A percentile compares a stretch with the other conserved stretches of the same genome.
phyloP scores from a whole-genome alignment of 2,329 filamentous ascomycete species.

The Pseudogymnoascus sp. region DNA sequence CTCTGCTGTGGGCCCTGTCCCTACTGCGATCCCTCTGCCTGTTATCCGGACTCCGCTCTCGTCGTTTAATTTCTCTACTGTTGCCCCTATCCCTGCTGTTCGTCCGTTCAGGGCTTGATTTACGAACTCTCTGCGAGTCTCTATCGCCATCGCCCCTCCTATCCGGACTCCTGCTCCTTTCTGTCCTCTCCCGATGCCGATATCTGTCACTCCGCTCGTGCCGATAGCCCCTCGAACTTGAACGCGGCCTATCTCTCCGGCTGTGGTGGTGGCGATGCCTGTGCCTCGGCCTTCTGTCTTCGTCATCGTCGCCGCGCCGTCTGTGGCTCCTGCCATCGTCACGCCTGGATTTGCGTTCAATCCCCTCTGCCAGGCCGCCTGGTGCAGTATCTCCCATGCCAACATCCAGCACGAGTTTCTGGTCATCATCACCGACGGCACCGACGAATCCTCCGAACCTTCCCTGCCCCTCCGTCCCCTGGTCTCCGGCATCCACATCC shows the following conservation, averaged over 20 bases:
- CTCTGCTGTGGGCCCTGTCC: background rate
- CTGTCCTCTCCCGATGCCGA: conserved; percentile 17
- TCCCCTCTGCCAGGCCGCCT: conserved; percentile 17
- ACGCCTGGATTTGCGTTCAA: conserved; percentile 11
- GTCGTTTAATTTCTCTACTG: conserved; percentile 20
- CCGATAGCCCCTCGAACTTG: conserved; percentile 18
- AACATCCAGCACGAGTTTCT: conserved; percentile 5
- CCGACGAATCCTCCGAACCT: conserved; percentile 27
- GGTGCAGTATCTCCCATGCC: conserved; percentile 8
- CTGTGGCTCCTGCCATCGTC: conserved; percentile 7
- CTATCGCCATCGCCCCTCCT: conserved; percentile 11
- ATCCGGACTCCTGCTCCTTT: conserved; percentile 24
- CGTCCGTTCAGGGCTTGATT: conserved; percentile 21
- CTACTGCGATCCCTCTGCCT: background rate
- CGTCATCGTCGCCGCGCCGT: conserved; percentile 19
- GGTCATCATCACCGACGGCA: conserved; percentile 17
- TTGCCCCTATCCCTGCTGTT: conserved; percentile 22
- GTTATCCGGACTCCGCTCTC: background rate
- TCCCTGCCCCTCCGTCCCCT: conserved; percentile 18
- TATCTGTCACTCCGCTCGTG: conserved; percentile 17
- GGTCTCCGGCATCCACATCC: conserved; percentile 29
- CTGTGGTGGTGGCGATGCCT: conserved; percentile 26
- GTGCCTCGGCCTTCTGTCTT: conserved; percentile 19
- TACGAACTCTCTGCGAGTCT: conserved; percentile 12
- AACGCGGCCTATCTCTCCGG: conserved; percentile 20